Evolutionary conservation across 2,329 filamentous ascomycete species (phyloP), one percentile per base, ranked within the genome.

Genomic region (Elsinoe arachidis): DNA sequence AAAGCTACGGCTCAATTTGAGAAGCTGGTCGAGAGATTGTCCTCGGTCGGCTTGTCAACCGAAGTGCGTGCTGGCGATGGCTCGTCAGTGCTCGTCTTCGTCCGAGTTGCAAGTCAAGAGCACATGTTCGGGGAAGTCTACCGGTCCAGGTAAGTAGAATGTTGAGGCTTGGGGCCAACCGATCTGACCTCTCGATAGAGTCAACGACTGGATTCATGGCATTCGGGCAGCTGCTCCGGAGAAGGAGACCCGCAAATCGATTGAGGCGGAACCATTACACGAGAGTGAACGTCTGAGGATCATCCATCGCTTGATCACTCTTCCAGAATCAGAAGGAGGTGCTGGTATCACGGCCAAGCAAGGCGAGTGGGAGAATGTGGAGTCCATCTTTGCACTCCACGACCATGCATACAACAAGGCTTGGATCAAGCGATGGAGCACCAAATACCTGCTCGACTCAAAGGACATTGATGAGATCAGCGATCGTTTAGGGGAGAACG

Each of bases 201-300:
- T 96, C 15, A 88, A 90, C 68, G 93, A 97, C 73, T 99, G 91
- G 90, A 82, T 97, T 34, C 87, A 93, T 69, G 90, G 91, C 55
- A 86, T 96, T 56, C 85, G 90, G 61, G 80, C 87, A 52, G 81
- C 83, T 17, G 84, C 90, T 35, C 92, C 92, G 0, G 80, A 84
- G 57, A 85, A 84, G 67, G 84, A 95, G 63, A 82, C 89, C 15
- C 74, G 80, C 49, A 77, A 82, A 59, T 81, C 85, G 12, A 80
- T 95, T 55, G 76, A 84, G 59, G 75, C 81, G 14, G 86, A 95
- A 63, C 87, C 90, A 1, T 79, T 96, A 58, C 89, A 86, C 38
- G 89, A 95, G 68, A 88, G 92, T 19, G 93, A 99, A 74, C 81
- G 91, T 47, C 81, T 96, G 44, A 84, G 93, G 34, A 83, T 95